Base-by-base conservation (phyloP, 179 eudicot genomes). In the Heliamphora pulchella region DNA sequence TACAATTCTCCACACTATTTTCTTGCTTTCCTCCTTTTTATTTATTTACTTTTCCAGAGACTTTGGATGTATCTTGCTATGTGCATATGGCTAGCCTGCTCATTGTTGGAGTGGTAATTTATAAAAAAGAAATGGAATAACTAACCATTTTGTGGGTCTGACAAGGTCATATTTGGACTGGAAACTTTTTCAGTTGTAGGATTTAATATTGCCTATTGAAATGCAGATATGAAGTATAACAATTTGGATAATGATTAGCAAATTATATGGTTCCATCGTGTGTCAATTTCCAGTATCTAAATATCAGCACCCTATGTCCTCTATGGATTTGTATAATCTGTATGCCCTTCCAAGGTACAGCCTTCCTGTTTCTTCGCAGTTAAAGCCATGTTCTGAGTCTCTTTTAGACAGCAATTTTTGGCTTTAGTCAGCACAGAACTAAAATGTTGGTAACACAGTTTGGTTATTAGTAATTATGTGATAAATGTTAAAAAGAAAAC, bases 191-290 rank as follows among this genome's bases (percentile, higher is more conserved):
- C 17, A 50, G 63, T 66, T 48, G 31, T 8, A 44, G 51, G n/a
- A 51, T 22, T 57, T 57, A 13, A 18, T 10, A 41, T 47, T 15
- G 18, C 44, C 2, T 48, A 63, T 78, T 67, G 64, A 71, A 58
- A 51, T 54, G 51, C 18, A 44, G 43, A 2, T 68, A 11, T 47
- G 14, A 51, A 74, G 1, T 48, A 8, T 47, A 63, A 61, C 63
- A 41, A 14, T 76, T 76, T 18, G 66, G 77, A 71, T 51, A 78
- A 39, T 5, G 65, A 78, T 64, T 67, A 9, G 55, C 59, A 44
- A 51, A 71, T 74, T 22, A 54, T 81, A 17, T 68, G 80, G 70
- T 67, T 58, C 50, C 17, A 81, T 61, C 83, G 51, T 41, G 20
- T 81, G 20, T 81, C 69, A 53, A 77, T 54, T 59, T 71, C 13